Evolutionary conservation across 2,329 filamentous ascomycete species (phyloP).

Genomic region (Knoxdaviesia capensis): DNA sequence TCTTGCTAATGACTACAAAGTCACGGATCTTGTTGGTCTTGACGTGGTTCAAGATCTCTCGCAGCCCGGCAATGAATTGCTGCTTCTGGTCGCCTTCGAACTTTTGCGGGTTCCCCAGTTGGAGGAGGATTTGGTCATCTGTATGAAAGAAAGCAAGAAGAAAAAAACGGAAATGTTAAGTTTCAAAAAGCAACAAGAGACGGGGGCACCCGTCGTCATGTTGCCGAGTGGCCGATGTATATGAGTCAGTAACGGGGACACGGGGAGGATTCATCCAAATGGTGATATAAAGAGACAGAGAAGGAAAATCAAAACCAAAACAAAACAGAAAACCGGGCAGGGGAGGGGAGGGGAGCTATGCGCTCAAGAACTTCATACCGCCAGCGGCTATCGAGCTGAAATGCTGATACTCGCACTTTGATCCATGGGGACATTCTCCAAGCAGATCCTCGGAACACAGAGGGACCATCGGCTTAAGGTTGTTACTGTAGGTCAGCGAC

Average conservation of each 20-base stretch:
- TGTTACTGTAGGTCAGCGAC: constrained; percentile 85
- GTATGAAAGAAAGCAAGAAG: not conserved
- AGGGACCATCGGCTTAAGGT: constrained; percentile 54
- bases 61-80: constrained; percentile 42
- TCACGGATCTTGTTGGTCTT: constrained; percentile 40
- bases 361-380: constrained; percentile 34
- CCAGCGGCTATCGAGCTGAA: constrained; percentile 51
- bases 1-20: constrained; percentile 44
- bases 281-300: too few species aligned
- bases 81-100: constrained; percentile 39
- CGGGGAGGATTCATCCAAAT: too few species aligned
- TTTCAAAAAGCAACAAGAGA: too few species aligned
- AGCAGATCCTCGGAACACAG: constrained; percentile 63
- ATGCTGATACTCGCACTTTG: constrained; percentile 59
- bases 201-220: too few species aligned
- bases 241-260: too few species aligned
- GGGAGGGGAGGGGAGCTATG: constrained; percentile 11
- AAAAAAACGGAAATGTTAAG: too few species aligned
- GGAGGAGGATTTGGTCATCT: constrained; percentile 58
- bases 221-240: too few species aligned
- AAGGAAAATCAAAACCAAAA: too few species aligned
- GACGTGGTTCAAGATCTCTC: constrained; percentile 37
- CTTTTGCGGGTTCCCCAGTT: constrained; percentile 46
- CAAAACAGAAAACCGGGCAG: not conserved
- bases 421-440: constrained; percentile 49